Evolutionary conservation across 495 filamentous ascomycete species (phyloP), one percentile per base, ranked within the genome.

Genomic region (Talaromyces liani): DNA sequence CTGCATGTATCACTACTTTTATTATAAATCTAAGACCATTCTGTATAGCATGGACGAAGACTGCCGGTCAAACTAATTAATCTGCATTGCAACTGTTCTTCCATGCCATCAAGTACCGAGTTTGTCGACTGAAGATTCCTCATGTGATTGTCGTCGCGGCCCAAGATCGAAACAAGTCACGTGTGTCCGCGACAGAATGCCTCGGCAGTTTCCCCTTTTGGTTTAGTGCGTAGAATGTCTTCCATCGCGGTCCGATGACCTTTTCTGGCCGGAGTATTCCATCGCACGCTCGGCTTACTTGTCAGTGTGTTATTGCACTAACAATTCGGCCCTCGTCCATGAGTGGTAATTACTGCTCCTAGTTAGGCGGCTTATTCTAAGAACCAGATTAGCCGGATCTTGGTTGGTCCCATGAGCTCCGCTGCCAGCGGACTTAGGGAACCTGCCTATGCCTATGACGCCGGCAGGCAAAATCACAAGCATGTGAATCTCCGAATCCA

Each of bases 1-100:
- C 70, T 71, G 68, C 72, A 71, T 80, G 78, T 80, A 80, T 79
- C 75, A 77, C 72, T 80, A 80, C 24, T 59, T 41, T 41, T 60
- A 47, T 45, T 22, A 49, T 49, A 49, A 20, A 49, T 49, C 45
- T 49, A 20, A 49, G 18, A 45, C 14, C 41, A 45, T n/a, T 45
- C 58, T 60, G 58, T 60, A 60, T 60, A 60, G 16, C 18, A 59
- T 18, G 57, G 14, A 27, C 3, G 31, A 10, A 12, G 33, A 12
- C 33, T 36, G 33, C 33, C 33, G 33, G 33, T 36, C 33, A 36
- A 12, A 10, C 33, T 36, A 36, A 36, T 10, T 12, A 36, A 36
- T 18, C 41, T 18, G 41, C 41, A 45, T 58, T 58, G 33, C 10
- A 36, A 36, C 8, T 36, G 10, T 36, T 6, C 29, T 22, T 34